phyloP scores from a whole-genome alignment of 106 monocot genomes.

The Dioscorea zingiberensis region DNA sequence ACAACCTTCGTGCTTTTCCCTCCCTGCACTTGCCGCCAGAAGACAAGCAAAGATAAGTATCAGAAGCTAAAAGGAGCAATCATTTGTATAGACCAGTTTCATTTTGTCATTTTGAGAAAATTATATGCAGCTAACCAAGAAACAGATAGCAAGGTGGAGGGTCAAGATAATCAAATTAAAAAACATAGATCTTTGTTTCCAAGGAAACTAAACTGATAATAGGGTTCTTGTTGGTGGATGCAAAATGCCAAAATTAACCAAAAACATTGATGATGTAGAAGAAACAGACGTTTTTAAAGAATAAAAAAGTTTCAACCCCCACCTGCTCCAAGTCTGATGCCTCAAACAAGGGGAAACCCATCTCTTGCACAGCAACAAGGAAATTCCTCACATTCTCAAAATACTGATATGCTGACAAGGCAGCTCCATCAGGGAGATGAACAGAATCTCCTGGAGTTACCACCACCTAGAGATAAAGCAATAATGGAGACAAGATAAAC shows the following conservation, averaged over 20 bases:
- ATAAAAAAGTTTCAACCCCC: too few species aligned
- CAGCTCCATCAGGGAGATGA: constrained; percentile 71
- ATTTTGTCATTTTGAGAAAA: too few species aligned
- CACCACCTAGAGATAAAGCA: constrained; percentile 49
- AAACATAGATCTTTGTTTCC: too few species aligned
- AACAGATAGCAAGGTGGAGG: too few species aligned
- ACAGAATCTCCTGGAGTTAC: constrained; percentile 60
- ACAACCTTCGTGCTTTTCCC: constrained; percentile 78
- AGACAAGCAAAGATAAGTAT: background rate
- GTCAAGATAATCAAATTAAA: background rate
- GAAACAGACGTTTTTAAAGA: too few species aligned
- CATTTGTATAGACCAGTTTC: too few species aligned
- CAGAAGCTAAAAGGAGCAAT: too few species aligned
- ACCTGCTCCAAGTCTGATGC: constrained; percentile 98
- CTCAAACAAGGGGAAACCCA: constrained; percentile 83
- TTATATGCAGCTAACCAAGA: too few species aligned
- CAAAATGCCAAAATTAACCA: too few species aligned
- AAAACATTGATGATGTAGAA: too few species aligned
- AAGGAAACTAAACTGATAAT: too few species aligned
- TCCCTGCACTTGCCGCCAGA: constrained; percentile 38
- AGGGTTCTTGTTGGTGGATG: too few species aligned
- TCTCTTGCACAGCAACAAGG: constrained; percentile 72
- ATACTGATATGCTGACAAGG: constrained; percentile 87
- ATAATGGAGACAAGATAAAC: background rate
- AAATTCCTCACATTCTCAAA: constrained; percentile 97